Conservation (phyloP, 2,329 filamentous ascomycete species). For the Taxawa tesnikishii region DNA sequence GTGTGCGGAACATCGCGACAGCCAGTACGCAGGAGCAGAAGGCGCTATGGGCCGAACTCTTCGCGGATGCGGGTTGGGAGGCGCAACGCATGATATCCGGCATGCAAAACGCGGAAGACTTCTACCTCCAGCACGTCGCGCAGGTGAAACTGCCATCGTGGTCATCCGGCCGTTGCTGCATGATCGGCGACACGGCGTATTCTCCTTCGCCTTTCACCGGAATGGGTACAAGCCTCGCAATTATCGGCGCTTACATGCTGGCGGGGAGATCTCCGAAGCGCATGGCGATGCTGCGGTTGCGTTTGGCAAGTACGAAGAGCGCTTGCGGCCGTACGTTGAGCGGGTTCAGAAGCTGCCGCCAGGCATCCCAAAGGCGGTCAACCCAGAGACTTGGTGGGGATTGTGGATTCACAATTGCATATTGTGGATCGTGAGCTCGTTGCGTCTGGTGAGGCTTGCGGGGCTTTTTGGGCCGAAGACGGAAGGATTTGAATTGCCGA, state of each 20-base stretch:
- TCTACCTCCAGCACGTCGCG: constrained; percentile 14
- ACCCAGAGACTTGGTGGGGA: constrained; percentile 14
- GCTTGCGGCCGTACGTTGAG: constrained; percentile 14
- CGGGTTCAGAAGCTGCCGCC: constrained; percentile 17
- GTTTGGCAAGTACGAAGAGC: constrained; percentile 15
- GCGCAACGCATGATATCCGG: constrained; percentile 22
- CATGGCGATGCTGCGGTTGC: constrained; percentile 10
- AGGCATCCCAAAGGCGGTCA: constrained; percentile 14
- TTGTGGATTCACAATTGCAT: too few relatives aligned
- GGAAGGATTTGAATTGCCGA: too few relatives aligned
- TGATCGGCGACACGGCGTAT: constrained; percentile 16
- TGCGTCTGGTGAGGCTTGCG: too few relatives aligned
- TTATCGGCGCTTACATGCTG: constrained; percentile 14
- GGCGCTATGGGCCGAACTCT: constrained; percentile 12
- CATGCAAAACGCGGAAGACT: constrained; percentile 18
- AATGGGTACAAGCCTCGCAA: constrained; percentile 13
- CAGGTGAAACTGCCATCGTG: constrained; percentile 20
- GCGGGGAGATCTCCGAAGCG: constrained; percentile 14
- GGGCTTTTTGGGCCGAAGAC: too few relatives aligned
- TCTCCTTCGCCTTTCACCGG: constrained; percentile 10
- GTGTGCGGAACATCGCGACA: background rate
- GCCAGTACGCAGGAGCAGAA: constrained; percentile 12
- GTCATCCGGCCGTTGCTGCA: constrained; percentile 16
- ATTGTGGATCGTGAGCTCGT: too few relatives aligned
- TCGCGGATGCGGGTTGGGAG: constrained; percentile 17